These are phyloP conservation scores for Alternaria burnsii DNA, from an alignment of 2,329 filamentous ascomycete species.

Conservation along the genomic window DNA sequence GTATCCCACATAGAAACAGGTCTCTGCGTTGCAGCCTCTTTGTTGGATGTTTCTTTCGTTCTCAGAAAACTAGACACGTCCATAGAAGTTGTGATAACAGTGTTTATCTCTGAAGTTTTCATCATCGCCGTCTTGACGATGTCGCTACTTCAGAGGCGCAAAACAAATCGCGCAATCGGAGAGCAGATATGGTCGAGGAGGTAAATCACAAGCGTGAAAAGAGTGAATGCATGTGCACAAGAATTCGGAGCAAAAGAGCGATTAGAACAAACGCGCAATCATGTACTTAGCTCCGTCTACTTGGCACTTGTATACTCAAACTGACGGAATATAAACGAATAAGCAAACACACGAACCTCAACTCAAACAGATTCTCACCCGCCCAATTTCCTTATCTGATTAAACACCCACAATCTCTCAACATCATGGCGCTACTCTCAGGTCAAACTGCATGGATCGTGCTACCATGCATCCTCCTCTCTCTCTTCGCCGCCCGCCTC, in stretches of 20 bases:
- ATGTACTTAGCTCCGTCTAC: not conserved
- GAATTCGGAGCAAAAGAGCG: not conserved
- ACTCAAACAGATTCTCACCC: not conserved
- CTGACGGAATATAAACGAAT: not conserved
- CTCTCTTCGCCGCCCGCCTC: not conserved
- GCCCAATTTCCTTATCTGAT: not conserved
- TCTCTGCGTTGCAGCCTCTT: not conserved
- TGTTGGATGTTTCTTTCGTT: not conserved
- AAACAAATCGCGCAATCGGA: not conserved
- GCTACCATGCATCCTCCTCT: not conserved
- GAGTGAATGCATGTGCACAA: not conserved
- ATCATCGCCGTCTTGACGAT: not conserved
- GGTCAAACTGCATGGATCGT: not conserved
- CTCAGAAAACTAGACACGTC: not conserved
- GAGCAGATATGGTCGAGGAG: not conserved
- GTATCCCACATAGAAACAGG: not conserved
- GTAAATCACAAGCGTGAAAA: not conserved
- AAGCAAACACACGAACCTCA: not conserved
- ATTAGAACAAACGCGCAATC: not conserved
- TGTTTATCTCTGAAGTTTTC: not conserved
- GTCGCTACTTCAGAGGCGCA: not conserved
- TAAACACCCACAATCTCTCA: not conserved
- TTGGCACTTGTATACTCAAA: not conserved
- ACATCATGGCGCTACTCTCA: not conserved
- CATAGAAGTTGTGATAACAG: not conserved